Conservation (phyloP, 1,284 basidiomycete genomes). For the Ceratobasidium sp. region DNA sequence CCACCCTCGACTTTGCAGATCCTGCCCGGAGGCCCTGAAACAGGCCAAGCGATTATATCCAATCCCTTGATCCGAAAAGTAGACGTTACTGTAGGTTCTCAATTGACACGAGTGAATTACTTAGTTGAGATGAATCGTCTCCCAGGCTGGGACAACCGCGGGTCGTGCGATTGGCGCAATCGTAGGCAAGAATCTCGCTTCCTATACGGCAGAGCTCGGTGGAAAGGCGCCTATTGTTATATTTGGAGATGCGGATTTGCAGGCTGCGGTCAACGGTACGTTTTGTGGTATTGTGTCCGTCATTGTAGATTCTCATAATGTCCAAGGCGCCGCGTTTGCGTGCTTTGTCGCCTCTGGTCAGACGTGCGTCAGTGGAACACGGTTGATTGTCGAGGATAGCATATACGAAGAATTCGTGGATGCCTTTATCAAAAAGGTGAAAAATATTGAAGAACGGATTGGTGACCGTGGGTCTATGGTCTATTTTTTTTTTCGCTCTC, state of each 20-base stretch:
- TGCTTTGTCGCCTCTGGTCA: conserved; percentile 86
- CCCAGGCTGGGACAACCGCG: conserved; percentile 78
- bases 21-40: conserved; percentile 75
- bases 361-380: conserved; percentile 83
- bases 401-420: conserved; percentile 75
- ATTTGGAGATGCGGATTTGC: conserved; percentile 78
- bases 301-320: not conserved
- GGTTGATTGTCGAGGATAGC: conserved; percentile 73
- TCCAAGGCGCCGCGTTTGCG: conserved; percentile 69
- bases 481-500: conserved; percentile 1
- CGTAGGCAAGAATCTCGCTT: conserved; percentile 75
- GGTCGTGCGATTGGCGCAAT: conserved; percentile 75
- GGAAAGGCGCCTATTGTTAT: conserved; percentile 84
- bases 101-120: not conserved
- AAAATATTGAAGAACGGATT: conserved; percentile 72
- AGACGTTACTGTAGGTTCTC: conserved; percentile 74
- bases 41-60: conserved; percentile 71
- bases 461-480: conserved; percentile 69
- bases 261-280: conserved; percentile 73
- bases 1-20: conserved; percentile 78
- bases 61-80: conserved; percentile 78
- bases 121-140: conserved; percentile 33
- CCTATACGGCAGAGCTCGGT: conserved; percentile 82
- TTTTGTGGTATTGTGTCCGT: not conserved
- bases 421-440: conserved; percentile 69